Evolutionary conservation across 208 protist genomes (phyloP), one percentile per base, ranked within the genome.

Genomic region (Trypanosoma brucei): DNA sequence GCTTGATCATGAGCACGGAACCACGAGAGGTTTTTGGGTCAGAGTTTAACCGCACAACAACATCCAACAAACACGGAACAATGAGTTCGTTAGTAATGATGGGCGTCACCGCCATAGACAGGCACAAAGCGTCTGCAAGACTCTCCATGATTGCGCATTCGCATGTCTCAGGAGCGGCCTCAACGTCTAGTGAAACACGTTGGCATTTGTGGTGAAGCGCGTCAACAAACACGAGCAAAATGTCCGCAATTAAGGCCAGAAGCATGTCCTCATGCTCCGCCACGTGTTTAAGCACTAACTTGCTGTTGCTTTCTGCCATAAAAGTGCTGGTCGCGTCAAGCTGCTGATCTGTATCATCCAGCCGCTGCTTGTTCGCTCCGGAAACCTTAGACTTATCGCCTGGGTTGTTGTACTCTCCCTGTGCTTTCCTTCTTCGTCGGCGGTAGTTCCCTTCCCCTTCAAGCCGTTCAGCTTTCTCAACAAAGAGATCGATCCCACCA

Each of bases 81-180:
- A 95, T 69, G 22, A 92, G 76, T 59, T 92, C 69, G 40, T 87
- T 76, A 37, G 83, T 62, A 34, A 95, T 61, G 50, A 91, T 73
- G n/a, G 88, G 86, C 8, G 73, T 72, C 22, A 88, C 58, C 0
- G 82, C 77, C 0, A 76, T 86, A 49, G 88, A 68, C 14, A 92
- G 66, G 59, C 78, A 84, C 34, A 95, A 75, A 6, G 77, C 77
- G 67, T 95, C 88, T 9, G 88, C 85, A 58, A 95, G 79, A 75
- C 86, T 82, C 76, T 95, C 85, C 11, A 91, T 81, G 33, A 92
- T 79, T 44, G 63, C 69, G 35, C 65, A 58, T 57, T 86, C 79
- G 31, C 70, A 71, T 8, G 48, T 14, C 51, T 86, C 78, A 3
- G 52, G 58, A 36, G 68, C 31, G 2, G 73, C 66, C 1, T 13